A percentile compares a stretch with the other conserved stretches of the same genome.
These are phyloP conservation scores for Eucalyptus lansdowneana DNA, from an alignment of 345 rosid species.

Conservation along the genomic window DNA sequence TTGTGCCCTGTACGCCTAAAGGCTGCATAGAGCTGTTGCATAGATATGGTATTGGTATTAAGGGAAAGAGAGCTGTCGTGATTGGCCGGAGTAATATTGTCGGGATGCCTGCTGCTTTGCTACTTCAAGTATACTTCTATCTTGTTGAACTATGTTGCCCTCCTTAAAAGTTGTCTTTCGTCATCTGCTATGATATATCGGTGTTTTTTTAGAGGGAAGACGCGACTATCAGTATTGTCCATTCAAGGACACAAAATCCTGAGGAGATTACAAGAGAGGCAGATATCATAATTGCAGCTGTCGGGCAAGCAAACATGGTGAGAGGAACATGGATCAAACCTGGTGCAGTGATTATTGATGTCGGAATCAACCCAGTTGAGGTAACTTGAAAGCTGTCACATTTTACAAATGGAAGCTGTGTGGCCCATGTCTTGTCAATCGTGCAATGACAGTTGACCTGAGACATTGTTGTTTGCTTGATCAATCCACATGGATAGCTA, in stretches of 20 bases:
- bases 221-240: constrained; percentile 66
- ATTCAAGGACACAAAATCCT: constrained; percentile 71
- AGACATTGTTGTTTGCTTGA: not conserved
- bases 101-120: constrained; percentile 86
- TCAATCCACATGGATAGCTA: not conserved
- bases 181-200: not conserved
- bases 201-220: constrained; percentile 53
- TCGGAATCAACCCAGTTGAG: constrained; percentile 85
- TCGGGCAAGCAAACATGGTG: constrained; percentile 78
- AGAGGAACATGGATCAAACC: constrained; percentile 84
- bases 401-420: not conserved
- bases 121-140: constrained; percentile 47
- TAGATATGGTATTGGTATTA: constrained; percentile 55
- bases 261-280: constrained; percentile 67
- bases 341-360: constrained; percentile 79
- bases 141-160: not conserved
- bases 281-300: constrained; percentile 70
- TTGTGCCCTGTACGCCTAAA: constrained; percentile 85
- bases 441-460: not conserved
- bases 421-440: not conserved
- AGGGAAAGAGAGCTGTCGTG: constrained; percentile 81
- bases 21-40: constrained; percentile 83
- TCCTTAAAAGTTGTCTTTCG: not conserved
- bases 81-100: constrained; percentile 92
- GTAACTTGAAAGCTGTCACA: constrained; percentile 7